Percentiles rank a stretch among this genome's conserved stretches.
These are phyloP conservation scores for Coccomyxa subellipsoidea DNA, from an alignment of 163 green algal genomes.

Conservation along the genomic window DNA sequence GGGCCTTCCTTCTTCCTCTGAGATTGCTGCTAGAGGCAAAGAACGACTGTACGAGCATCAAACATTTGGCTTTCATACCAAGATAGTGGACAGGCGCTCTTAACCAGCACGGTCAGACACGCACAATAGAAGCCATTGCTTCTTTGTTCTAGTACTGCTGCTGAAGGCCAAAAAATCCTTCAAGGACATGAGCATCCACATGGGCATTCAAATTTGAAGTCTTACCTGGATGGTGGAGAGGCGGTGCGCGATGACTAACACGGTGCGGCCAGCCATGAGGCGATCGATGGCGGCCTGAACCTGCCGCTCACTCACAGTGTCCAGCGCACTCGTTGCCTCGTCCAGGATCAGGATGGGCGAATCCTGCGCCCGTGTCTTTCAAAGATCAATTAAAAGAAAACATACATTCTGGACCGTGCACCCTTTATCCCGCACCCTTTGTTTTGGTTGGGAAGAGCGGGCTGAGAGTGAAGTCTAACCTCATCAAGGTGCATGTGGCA, in stretches of 20 bases:
- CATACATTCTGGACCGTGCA: neutral
- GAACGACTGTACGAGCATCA: too few species aligned
- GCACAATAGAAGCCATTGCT: too few species aligned
- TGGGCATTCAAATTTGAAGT: too few species aligned
- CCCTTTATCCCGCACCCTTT: neutral
- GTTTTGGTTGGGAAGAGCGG: too few species aligned
- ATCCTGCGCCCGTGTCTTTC: constrained; percentile 34
- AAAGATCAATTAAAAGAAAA: neutral
- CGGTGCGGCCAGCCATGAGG: constrained; percentile 63
- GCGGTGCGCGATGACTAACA: constrained; percentile 72
- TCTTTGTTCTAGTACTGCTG: too few species aligned
- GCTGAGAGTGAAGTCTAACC: neutral
- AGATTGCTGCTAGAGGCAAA: too few species aligned
- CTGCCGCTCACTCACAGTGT: constrained; percentile 47
- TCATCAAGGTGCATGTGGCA: neutral
- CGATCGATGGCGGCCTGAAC: constrained; percentile 51
- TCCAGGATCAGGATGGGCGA: constrained; percentile 83
- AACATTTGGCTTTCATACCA: too few species aligned
- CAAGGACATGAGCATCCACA: too few species aligned
- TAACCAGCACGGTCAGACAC: too few species aligned
- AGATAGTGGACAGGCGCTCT: too few species aligned
- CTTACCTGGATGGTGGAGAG: constrained; percentile 67
- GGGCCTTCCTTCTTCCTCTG: too few species aligned
- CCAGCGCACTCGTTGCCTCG: constrained; percentile 75
- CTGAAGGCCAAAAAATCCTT: too few species aligned